A percentile compares a stretch with the other conserved stretches of the same genome.
phyloP scores from a whole-genome alignment of 2,329 filamentous ascomycete genomes.

The Pseudocercospora macadamiae region DNA sequence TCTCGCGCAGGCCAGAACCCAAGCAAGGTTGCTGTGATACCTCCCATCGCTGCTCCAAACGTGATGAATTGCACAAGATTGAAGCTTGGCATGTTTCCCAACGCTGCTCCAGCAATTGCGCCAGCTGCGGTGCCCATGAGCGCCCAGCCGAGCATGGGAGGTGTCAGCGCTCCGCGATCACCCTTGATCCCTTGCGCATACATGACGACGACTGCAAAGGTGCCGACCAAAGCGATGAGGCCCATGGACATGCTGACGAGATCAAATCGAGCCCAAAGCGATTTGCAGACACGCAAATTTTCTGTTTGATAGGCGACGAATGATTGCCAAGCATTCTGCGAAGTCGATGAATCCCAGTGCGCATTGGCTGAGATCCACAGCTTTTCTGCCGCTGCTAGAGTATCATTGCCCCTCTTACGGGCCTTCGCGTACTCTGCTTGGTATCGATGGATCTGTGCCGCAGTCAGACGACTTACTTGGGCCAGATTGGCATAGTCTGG shows the following conservation, averaged over 20 bases:
- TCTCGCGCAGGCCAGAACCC: slow-evolving; percentile 47
- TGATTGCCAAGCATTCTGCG: slow-evolving; percentile 51
- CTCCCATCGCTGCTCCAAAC: slow-evolving; percentile 45
- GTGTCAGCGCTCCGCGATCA: slow-evolving; percentile 58
- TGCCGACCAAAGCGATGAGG: slow-evolving; percentile 68
- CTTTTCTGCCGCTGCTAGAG: slow-evolving; percentile 50
- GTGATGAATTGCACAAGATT: slow-evolving; percentile 44
- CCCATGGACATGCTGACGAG: slow-evolving; percentile 82
- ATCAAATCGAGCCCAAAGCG: slow-evolving; percentile 91
- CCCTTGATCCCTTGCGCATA: slow-evolving; percentile 66
- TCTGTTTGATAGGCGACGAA: slow-evolving; percentile 76
- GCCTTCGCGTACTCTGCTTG: slow-evolving; percentile 79
- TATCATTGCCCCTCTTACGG: slow-evolving; percentile 66
- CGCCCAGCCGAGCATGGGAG: slow-evolving; percentile 56
- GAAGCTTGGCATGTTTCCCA: slow-evolving; percentile 40
- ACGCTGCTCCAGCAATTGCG: slow-evolving; percentile 30
- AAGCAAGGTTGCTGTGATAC: slow-evolving; percentile 44
- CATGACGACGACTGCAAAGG: slow-evolving; percentile 69
- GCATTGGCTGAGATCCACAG: slow-evolving; percentile 65
- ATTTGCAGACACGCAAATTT: slow-evolving; percentile 77
- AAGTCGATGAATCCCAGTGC: slow-evolving; percentile 49
- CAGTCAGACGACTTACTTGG: slow-evolving; percentile 72
- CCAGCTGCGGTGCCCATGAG: slow-evolving; percentile 53
- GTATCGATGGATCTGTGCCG: slow-evolving; percentile 87
- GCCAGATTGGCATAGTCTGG: slow-evolving; percentile 75